Conservation (phyloP, 2,329 filamentous ascomycete genomes). For the Neofusicoccum umdonicola region DNA sequence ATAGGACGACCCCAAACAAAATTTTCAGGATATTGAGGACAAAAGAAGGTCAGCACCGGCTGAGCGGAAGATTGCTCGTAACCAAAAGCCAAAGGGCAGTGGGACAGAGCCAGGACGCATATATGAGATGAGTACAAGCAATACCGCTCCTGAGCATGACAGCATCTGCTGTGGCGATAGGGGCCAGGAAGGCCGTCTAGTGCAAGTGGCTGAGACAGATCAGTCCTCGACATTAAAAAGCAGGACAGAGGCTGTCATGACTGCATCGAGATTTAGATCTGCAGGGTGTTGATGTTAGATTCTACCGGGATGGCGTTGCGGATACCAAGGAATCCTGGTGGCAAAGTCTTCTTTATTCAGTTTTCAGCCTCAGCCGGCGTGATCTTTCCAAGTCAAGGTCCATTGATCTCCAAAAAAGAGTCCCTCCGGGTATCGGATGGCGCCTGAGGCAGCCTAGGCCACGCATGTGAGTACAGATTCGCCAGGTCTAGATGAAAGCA, state of each 20-base stretch:
- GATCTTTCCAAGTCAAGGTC: neutral
- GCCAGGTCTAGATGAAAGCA: too few species aligned
- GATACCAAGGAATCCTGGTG: neutral
- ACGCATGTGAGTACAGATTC: too few species aligned
- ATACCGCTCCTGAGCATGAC: neutral
- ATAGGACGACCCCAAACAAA: neutral
- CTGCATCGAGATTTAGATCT: neutral
- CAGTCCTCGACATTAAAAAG: neutral
- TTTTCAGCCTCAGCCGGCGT: neutral
- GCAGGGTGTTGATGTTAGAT: neutral
- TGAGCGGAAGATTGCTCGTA: neutral
- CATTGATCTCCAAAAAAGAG: too few species aligned
- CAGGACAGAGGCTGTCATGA: neutral
- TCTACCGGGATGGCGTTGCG: neutral
- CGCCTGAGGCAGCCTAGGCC: too few species aligned
- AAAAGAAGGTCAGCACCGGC: neutral
- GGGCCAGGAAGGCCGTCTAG: neutral
- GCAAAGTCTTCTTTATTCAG: neutral
- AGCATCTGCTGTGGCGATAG: neutral
- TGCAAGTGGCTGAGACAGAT: neutral
- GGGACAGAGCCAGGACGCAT: neutral
- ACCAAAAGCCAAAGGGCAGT: neutral
- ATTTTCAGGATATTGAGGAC: neutral
- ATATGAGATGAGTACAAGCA: neutral
- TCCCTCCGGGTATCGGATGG: too few species aligned